Percentiles rank a stretch among this genome's conserved stretches.
phyloP scores from a whole-genome alignment of 2,329 filamentous ascomycete species.

The Neofusicoccum sp. region DNA sequence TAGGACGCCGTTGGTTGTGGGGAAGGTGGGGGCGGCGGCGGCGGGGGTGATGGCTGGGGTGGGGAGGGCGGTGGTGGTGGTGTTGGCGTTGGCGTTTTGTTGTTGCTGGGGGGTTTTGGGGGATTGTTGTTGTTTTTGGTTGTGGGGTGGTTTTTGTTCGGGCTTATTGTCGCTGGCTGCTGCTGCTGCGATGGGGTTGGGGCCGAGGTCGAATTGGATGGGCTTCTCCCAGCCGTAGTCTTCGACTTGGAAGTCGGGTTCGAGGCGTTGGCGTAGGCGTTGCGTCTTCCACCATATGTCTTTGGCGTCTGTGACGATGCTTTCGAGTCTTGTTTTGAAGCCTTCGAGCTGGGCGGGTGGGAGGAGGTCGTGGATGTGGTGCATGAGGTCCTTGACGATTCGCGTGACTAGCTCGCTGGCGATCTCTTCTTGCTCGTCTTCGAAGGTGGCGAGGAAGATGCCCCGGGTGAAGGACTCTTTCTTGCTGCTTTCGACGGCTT shows the following conservation, averaged over 20 bases:
- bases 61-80: background rate
- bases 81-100: background rate
- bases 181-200: background rate
- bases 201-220: background rate
- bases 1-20: background rate
- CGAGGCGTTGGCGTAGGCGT: conserved; percentile 8
- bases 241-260: conserved; percentile 16
- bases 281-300: conserved; percentile 12
- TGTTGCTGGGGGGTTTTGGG: background rate
- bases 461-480: conserved; percentile 5
- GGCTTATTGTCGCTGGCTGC: background rate
- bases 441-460: conserved; percentile 9
- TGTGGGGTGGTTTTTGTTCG: background rate
- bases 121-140: background rate
- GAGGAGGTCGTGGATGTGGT: conserved; percentile 8
- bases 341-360: background rate
- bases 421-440: conserved; percentile 3
- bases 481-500: conserved; percentile 1
- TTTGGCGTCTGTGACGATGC: conserved; percentile 3
- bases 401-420: conserved; percentile 4
- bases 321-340: background rate
- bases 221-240: conserved; percentile 10
- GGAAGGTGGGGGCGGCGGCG: background rate
- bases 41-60: background rate
- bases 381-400: conserved; percentile 11